Evolutionary conservation across 2,329 filamentous ascomycete genomes (phyloP), one percentile per base, ranked within the genome.

Genomic region (Microdochium trichocladiopsis): DNA sequence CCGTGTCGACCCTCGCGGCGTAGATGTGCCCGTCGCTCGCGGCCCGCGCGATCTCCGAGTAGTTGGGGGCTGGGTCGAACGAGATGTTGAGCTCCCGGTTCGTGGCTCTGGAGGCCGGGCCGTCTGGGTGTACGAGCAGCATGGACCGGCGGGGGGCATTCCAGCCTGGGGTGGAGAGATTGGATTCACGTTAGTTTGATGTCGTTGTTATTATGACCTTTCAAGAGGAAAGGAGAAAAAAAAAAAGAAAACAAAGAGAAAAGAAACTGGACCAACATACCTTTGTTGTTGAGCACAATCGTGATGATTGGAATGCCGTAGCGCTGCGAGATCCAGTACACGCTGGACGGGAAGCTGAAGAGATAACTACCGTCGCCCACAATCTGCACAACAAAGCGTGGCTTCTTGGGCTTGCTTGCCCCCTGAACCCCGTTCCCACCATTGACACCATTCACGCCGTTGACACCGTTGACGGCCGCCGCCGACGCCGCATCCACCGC

Each of bases 301-400:
- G 75, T 78, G 56, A 78, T 53, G 16, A 78, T 63, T 1, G 75
- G 75, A 12, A 77, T 73, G 48, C 67, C 57, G 52, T 77, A 78
- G 12, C 74, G 71, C 51, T 68, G 65, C 0, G 71, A 66, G 31
- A 77, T 74, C 75, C 75, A 78, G 50, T 77, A 68, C 28, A 76
- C 74, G 22, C 69, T 77, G 0, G 70, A 71, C 0, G 75, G 75
- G 1, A 76, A 73, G 1, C 70, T 69, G 51, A 76, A 79, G 56
- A 78, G 67, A 52, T 72, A 77, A 2, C 71, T 76, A 0, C 75
- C 75, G 50, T 78, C 75, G 23, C 75, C 76, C 0, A 78, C 74
- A 31, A 78, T 65, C 43, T 77, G 75, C 50, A 73, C 74, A 0
- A 78, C 74, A n/a, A n/a, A n/a, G n/a, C n/a, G n/a, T n/a, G n/a